Conservation (phyloP, 192 early-diverging fungal genomes). For the Lobosporangium transversale region DNA sequence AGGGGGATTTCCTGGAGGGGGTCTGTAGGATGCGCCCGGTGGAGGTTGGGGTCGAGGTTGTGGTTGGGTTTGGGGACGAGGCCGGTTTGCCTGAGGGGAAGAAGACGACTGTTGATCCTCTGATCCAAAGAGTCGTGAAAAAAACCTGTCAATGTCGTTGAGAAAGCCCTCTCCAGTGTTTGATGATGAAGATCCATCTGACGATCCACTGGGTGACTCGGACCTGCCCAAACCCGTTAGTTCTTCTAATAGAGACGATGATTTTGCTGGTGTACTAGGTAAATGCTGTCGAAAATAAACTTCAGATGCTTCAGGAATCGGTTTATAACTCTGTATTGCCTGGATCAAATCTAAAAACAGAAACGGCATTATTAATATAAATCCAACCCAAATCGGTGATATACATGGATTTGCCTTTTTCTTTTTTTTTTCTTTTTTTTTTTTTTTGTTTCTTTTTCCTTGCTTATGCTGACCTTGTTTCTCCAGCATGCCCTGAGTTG, state of each 20-base stretch:
- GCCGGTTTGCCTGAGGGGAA: conserved; percentile 3
- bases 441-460: no score
- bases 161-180: conserved; percentile 14
- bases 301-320: conserved; percentile 45
- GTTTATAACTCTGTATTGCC: conserved; percentile 40
- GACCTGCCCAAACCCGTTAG: conserved; percentile 26
- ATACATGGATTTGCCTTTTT: no score
- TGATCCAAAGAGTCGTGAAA: conserved; percentile 20
- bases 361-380: no score
- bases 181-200: conserved; percentile 20
- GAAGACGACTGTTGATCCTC: conserved; percentile 12
- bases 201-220: conserved; percentile 23
- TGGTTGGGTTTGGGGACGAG: conserved; percentile 21
- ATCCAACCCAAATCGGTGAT: no score
- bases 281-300: conserved; percentile 30
- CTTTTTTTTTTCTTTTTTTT: no score
- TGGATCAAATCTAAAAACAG: conserved; percentile 23
- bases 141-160: conserved; percentile 40
- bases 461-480: conserved; percentile 44
- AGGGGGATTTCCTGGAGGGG: neutral
- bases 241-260: conserved; percentile 25
- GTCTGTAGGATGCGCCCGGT: neutral
- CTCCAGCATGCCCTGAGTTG: conserved; percentile 51
- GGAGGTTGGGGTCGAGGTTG: conserved; percentile 23
- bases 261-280: conserved; percentile 20